Evolutionary conservation across 495 filamentous ascomycete species (phyloP).

Genomic region (Letharia lupina): DNA sequence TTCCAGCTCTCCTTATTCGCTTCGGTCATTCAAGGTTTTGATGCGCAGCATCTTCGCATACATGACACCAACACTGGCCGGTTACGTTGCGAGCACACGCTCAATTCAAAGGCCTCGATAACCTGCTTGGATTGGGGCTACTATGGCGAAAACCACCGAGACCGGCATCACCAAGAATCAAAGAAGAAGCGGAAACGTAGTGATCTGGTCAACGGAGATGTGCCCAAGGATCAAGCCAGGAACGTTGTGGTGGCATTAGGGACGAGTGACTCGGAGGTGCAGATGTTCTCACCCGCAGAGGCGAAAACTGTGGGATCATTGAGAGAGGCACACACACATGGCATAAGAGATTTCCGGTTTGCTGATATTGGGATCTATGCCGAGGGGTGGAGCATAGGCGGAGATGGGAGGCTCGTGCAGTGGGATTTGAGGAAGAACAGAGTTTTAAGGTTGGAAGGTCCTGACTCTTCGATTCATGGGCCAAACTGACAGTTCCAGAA

Average conservation of each 20-base stretch:
- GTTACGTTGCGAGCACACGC: slow-evolving; percentile 48
- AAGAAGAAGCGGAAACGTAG: slow-evolving; percentile 53
- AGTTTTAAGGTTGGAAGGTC: slow-evolving; percentile 37
- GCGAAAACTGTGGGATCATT: slow-evolving; percentile 44
- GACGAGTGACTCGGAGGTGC: slow-evolving; percentile 45
- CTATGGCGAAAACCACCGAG: slow-evolving; percentile 32
- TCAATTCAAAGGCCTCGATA: slow-evolving; percentile 42
- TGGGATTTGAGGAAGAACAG: slow-evolving; percentile 48
- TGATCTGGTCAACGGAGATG: slow-evolving; percentile 38
- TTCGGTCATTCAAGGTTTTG: slow-evolving; percentile 51
- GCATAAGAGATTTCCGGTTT: slow-evolving; percentile 51
- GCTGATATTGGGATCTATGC: slow-evolving; percentile 34
- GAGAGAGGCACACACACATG: slow-evolving; percentile 44
- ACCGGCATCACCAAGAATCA: slow-evolving; percentile 31
- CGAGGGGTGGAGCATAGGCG: slow-evolving; percentile 52
- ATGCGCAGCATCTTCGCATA: slow-evolving; percentile 50
- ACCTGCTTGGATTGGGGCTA: slow-evolving; percentile 55
- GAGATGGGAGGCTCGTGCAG: slow-evolving; percentile 51
- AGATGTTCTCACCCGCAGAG: slow-evolving; percentile 47
- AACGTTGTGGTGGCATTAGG: slow-evolving; percentile 47
- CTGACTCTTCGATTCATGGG: background rate
- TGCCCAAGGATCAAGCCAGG: slow-evolving; percentile 33
- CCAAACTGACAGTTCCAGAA: slow-evolving; percentile 31
- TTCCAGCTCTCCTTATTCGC: slow-evolving; percentile 53
- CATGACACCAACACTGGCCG: slow-evolving; percentile 51